These are phyloP conservation scores for Pistacia vera DNA, from an alignment of 345 rosid species.

Conservation along the genomic window DNA sequence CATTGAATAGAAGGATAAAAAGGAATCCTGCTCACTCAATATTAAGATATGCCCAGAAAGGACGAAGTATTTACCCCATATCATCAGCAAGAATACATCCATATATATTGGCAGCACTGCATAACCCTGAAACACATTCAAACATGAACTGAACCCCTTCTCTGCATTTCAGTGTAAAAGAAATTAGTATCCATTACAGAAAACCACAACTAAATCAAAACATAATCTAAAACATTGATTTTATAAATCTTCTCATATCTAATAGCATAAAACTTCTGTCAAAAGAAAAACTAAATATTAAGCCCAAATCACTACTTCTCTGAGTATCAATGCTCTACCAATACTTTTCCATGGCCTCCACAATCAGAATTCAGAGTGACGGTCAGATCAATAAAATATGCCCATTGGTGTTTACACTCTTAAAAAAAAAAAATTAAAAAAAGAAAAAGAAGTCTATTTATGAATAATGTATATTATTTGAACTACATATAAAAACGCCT, in stretches of 20 bases:
- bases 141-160: constrained; percentile 99
- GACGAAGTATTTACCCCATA: constrained; percentile 77
- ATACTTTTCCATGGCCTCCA: not conserved
- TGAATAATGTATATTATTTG: not conserved
- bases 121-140: constrained; percentile 87
- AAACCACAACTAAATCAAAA: constrained; percentile 8
- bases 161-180: constrained; percentile 49
- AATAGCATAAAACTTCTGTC: not conserved
- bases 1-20: not conserved
- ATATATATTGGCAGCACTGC: constrained; percentile 49
- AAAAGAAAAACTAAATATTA: not conserved
- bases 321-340: constrained; percentile 10
- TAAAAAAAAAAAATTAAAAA: not conserved
- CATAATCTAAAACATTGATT: not conserved
- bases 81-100: constrained; percentile 99
- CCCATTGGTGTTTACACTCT: not conserved
- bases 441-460: not conserved
- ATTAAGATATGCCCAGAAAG: not conserved
- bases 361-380: not conserved
- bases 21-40: not conserved
- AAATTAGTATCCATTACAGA: constrained; percentile 19
- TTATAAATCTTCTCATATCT: not conserved
- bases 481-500: not conserved
- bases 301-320: not conserved
- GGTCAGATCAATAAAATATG: not conserved